Evolutionary conservation across 2,329 filamentous ascomycete species (phyloP).

Genomic region (Fusarium coffeatum): DNA sequence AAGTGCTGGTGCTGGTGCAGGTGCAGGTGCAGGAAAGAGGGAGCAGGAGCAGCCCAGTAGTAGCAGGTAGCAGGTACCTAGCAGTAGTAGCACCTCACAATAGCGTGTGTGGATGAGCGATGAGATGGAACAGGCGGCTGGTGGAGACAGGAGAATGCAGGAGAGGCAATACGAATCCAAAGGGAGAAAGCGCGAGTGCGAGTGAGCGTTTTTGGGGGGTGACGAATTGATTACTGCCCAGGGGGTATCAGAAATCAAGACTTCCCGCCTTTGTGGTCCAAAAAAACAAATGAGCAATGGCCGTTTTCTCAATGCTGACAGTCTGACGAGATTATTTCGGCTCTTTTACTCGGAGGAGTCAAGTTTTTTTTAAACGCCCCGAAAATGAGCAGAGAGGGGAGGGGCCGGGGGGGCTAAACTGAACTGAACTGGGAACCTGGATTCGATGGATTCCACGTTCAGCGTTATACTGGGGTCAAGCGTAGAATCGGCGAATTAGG

Average conservation of each 20-base stretch:
- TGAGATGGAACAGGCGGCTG: slow-evolving; percentile 4
- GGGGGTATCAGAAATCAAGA: background rate
- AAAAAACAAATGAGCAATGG: background rate
- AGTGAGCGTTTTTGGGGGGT: slow-evolving; percentile 31
- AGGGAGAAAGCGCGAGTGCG: slow-evolving; percentile 28
- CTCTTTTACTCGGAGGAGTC: background rate
- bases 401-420: background rate
- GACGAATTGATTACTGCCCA: slow-evolving; percentile 2
- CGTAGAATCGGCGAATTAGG: slow-evolving; percentile 25
- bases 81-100: background rate
- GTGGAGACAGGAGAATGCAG: slow-evolving; percentile 33
- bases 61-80: background rate
- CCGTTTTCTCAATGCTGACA: background rate
- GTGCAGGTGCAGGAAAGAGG: background rate
- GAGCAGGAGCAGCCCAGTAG: background rate
- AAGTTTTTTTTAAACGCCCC: background rate
- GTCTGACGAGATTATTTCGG: background rate
- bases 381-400: slow-evolving; percentile 7
- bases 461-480: slow-evolving; percentile 18
- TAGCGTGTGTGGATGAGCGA: slow-evolving; percentile 19
- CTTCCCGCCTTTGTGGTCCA: background rate
- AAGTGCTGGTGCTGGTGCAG: background rate
- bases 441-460: slow-evolving; percentile 15
- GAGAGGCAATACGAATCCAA: slow-evolving; percentile 31
- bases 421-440: slow-evolving; percentile 23